Conservation (phyloP, 148 eudicot species). For the Persicaria maculosa region DNA sequence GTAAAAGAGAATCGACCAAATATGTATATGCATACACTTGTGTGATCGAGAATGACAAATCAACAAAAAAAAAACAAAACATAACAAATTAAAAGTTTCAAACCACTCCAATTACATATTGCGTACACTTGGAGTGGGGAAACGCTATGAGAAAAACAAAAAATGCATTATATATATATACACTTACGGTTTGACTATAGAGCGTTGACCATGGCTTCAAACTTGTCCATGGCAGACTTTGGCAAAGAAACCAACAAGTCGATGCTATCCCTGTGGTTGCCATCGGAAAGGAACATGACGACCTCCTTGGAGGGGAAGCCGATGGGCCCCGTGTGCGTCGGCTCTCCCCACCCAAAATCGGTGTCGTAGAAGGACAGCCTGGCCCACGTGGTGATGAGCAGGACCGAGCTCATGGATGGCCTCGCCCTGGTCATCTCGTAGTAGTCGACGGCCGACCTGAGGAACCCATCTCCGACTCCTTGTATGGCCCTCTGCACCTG, state of each 20-base stretch:
- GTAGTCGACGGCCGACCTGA: conserved; percentile 49
- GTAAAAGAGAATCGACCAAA: too few species aligned
- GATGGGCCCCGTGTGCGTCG: conserved; percentile 34
- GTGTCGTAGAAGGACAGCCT: conserved; percentile 39
- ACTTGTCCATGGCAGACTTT: conserved; percentile 34
- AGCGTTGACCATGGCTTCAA: conserved; percentile 24
- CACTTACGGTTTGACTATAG: too few species aligned
- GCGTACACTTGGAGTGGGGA: too few species aligned
- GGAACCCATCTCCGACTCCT: conserved; percentile 29
- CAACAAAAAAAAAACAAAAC: too few species aligned
- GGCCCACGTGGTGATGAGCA: conserved; percentile 46
- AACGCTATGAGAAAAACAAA: too few species aligned
- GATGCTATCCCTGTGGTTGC: conserved; percentile 22
- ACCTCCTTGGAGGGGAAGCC: conserved; percentile 14
- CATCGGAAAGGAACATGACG: conserved; percentile 28
- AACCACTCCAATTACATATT: too few species aligned
- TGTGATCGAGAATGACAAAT: too few species aligned
- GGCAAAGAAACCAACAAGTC: conserved; percentile 44
- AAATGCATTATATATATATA: too few species aligned
- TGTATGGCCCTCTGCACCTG: conserved; percentile 31
- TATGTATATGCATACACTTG: too few species aligned
- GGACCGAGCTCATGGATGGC: conserved; percentile 36
- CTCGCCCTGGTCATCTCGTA: conserved; percentile 35
- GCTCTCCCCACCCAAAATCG: conserved; percentile 58
- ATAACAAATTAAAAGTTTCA: too few species aligned